A percentile compares a stretch with the other conserved stretches of the same genome.
Conservation (phyloP, 2,329 filamentous ascomycete species). For the Aspergillus fructus region DNA sequence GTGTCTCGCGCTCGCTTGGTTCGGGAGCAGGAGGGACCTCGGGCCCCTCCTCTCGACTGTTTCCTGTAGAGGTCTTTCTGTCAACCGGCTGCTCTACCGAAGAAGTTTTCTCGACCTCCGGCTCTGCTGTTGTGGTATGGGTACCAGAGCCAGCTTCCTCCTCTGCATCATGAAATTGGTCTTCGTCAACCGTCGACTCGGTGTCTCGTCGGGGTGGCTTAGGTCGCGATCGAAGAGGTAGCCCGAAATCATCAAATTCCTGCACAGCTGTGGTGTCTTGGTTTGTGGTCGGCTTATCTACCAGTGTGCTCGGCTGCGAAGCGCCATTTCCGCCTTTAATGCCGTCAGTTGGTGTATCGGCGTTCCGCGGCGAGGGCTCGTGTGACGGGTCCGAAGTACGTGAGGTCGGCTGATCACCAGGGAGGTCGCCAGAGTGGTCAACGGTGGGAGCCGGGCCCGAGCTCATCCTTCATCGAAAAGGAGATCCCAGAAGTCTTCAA, state of each 20-base stretch:
- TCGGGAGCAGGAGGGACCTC: constrained; percentile 1
- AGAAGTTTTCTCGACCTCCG: neutral
- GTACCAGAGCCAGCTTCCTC: constrained; percentile 3
- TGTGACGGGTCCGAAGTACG: constrained; percentile 14
- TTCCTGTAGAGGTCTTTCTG: neutral
- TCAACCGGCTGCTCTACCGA: neutral
- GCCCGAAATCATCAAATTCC: constrained; percentile 40
- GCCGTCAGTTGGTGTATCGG: constrained; percentile 10
- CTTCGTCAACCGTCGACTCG: constrained; percentile 16
- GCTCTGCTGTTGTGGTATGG: neutral
- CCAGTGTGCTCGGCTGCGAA: constrained; percentile 5
- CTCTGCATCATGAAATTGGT: constrained; percentile 23
- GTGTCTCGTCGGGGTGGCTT: constrained; percentile 16
- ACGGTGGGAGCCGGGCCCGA: constrained; percentile 26
- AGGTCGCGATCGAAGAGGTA: constrained; percentile 34
- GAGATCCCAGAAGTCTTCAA: constrained; percentile 1
- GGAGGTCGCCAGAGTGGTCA: constrained; percentile 27
- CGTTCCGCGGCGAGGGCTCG: constrained; percentile 8
- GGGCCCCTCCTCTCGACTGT: neutral
- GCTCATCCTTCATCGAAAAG: constrained; percentile 32
- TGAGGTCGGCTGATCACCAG: constrained; percentile 16
- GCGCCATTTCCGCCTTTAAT: constrained; percentile 18
- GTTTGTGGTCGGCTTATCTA: constrained; percentile 3
- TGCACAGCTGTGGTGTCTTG: constrained; percentile 9
- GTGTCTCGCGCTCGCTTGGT: neutral